phyloP scores from a whole-genome alignment of 2,329 filamentous ascomycete genomes.

The Aspergillus neotritici region DNA sequence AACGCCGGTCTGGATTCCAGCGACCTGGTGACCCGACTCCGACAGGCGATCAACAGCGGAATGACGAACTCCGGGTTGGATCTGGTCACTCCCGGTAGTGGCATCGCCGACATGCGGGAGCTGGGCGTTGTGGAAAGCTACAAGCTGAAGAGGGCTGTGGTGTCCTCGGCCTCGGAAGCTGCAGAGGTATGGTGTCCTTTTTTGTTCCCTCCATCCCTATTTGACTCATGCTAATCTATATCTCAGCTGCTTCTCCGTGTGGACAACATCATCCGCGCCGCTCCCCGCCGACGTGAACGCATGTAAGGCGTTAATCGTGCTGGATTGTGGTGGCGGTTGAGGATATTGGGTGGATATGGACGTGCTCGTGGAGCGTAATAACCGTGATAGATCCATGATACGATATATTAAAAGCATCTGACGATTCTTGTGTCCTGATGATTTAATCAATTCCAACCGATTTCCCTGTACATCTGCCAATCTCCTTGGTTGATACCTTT shows the following conservation, averaged over 20 bases:
- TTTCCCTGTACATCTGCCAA: too few species aligned
- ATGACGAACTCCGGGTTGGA: constrained; percentile 90
- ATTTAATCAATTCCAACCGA: too few species aligned
- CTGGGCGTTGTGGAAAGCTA: constrained; percentile 95
- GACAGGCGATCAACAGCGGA: constrained; percentile 91
- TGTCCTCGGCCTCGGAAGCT: constrained; percentile 91
- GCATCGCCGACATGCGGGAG: constrained; percentile 92
- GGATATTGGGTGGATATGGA: too few species aligned
- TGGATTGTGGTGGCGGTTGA: neutral
- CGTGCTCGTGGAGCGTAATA: too few species aligned
- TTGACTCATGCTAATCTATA: constrained; percentile 11
- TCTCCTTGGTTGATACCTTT: too few species aligned
- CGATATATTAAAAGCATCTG: too few species aligned
- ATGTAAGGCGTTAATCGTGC: constrained; percentile 48
- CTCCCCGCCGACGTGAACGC: constrained; percentile 74
- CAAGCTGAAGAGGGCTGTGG: constrained; percentile 97
- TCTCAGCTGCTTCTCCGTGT: constrained; percentile 77
- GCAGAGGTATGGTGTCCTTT: constrained; percentile 66
- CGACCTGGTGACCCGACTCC: constrained; percentile 82
- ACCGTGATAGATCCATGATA: too few species aligned
- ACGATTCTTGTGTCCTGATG: too few species aligned
- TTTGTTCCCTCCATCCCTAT: neutral
- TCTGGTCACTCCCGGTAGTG: constrained; percentile 79
- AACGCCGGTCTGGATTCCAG: constrained; percentile 95
- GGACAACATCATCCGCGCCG: constrained; percentile 95